Conservation (phyloP, 2,329 filamentous ascomycete genomes). For the Elsinoe australis region DNA sequence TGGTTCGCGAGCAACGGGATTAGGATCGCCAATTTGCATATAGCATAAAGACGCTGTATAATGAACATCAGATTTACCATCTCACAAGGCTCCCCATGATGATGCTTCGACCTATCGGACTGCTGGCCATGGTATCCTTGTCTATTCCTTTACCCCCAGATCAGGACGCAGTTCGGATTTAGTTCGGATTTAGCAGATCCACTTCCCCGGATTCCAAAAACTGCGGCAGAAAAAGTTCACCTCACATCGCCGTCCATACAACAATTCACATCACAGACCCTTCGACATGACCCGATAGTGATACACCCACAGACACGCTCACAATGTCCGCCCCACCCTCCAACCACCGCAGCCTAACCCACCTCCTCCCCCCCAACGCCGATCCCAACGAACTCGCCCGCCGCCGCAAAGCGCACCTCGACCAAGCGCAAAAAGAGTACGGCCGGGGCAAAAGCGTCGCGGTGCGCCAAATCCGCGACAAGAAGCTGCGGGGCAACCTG, state of each 20-base stretch:
- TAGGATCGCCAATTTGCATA: slow-evolving; percentile 68
- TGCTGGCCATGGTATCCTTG: too few relatives aligned
- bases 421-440: slow-evolving; percentile 56
- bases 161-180: too few relatives aligned
- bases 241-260: not conserved
- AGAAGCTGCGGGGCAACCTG: slow-evolving; percentile 77
- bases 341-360: not conserved
- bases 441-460: slow-evolving; percentile 73
- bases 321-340: slow-evolving; percentile 7
- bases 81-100: too few relatives aligned
- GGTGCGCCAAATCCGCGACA: slow-evolving; percentile 69
- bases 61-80: too few relatives aligned
- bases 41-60: too few relatives aligned
- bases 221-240: slow-evolving; percentile 13
- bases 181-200: not conserved
- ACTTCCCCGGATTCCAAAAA: slow-evolving; percentile 8
- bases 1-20: slow-evolving; percentile 73
- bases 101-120: too few relatives aligned
- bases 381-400: slow-evolving; percentile 29
- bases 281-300: not conserved
- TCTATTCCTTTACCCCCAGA: too few relatives aligned
- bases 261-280: not conserved
- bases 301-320: not conserved
- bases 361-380: not conserved
- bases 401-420: slow-evolving; percentile 30